Conservation (phyloP, 2,329 filamentous ascomycete species). For the Aspergillus eucalypticola region DNA sequence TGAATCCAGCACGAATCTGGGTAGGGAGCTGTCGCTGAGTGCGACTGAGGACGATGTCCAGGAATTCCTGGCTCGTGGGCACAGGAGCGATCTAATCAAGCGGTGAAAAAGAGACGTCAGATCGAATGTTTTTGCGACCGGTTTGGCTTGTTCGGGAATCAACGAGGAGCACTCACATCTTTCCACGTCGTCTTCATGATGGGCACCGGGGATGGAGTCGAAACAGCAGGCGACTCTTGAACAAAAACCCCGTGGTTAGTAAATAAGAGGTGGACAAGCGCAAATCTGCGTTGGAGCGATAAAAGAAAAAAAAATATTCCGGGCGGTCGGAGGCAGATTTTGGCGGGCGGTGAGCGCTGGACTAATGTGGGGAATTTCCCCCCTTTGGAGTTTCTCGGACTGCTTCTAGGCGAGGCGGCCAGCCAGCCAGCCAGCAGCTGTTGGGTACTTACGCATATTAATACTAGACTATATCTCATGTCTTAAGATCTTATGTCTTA, state of each 20-base stretch:
- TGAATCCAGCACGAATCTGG: conserved; percentile 93
- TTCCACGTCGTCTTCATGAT: conserved; percentile 64
- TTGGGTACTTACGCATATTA: no score
- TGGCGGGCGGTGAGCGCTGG: conserved; percentile 19
- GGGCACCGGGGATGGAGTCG: conserved; percentile 31
- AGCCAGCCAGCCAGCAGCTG: no score
- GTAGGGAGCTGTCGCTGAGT: conserved; percentile 92
- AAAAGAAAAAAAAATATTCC: conserved; percentile 21
- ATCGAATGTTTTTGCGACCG: not conserved
- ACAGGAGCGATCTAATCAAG: conserved; percentile 70
- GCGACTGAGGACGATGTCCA: conserved; percentile 93
- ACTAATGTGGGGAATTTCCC: not conserved
- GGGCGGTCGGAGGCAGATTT: conserved; percentile 22
- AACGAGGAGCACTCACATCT: conserved; percentile 43
- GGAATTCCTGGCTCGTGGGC: conserved; percentile 89
- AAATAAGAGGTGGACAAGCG: not conserved
- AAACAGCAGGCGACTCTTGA: conserved; percentile 4
- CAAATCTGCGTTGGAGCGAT: conserved; percentile 8
- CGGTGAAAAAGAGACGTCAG: conserved; percentile 40
- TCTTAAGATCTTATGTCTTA: no score
- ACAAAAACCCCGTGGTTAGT: conserved; percentile 4
- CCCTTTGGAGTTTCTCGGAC: not conserved
- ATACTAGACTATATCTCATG: no score
- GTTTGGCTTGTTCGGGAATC: not conserved
- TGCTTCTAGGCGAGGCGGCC: not conserved